Evolutionary conservation across 2,329 filamentous ascomycete genomes (phyloP).

Genomic region (Fusarium marasasianum): DNA sequence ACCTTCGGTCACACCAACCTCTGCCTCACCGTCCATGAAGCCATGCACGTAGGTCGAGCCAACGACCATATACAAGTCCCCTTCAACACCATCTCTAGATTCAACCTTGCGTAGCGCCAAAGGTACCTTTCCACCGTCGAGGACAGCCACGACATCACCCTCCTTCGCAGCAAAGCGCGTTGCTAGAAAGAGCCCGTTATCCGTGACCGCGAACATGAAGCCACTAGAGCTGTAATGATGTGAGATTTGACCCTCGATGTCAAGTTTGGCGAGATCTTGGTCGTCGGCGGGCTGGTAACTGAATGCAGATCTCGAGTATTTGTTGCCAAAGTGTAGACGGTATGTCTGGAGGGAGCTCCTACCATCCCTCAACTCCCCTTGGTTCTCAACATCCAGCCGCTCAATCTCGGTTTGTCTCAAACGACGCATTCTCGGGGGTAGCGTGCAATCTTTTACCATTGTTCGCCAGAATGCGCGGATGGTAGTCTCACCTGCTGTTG

Average conservation of each 20-base stretch:
- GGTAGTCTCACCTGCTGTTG: neutral
- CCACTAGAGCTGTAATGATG: neutral
- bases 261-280: neutral
- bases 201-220: neutral
- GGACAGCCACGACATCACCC: conserved; percentile 12
- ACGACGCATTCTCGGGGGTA: conserved; percentile 8
- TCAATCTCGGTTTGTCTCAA: neutral
- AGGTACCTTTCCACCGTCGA: conserved; percentile 25
- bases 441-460: conserved; percentile 5
- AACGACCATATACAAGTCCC: neutral
- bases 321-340: neutral
- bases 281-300: neutral
- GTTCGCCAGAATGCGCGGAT: conserved; percentile 17
- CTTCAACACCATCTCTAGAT: fast-evolving
- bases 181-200: conserved; percentile 12
- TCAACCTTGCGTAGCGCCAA: conserved; percentile 4
- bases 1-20: neutral
- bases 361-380: neutral
- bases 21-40: conserved; percentile 20
- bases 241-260: neutral
- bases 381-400: neutral
- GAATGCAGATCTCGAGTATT: neutral
- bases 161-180: neutral
- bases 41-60: conserved; percentile 22
- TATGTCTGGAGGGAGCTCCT: neutral